A percentile compares a stretch with the other conserved stretches of the same genome.
These are phyloP conservation scores for Colletotrichum camelliae DNA, from an alignment of 2,329 filamentous ascomycete genomes.

Conservation along the genomic window DNA sequence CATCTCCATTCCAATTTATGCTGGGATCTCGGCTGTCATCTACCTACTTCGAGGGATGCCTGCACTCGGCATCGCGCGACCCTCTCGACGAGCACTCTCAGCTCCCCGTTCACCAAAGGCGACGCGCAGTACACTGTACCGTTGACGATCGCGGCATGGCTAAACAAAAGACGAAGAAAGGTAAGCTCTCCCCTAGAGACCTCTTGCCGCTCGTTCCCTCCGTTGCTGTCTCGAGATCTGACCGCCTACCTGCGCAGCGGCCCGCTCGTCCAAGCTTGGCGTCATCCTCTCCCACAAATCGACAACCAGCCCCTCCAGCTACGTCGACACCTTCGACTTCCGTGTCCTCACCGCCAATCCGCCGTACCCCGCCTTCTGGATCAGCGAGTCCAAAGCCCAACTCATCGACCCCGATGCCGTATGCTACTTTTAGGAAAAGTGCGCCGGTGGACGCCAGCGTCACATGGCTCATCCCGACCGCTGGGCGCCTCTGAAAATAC, in stretches of 20 bases:
- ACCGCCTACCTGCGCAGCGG: background rate
- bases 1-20: rapidly evolving
- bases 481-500: background rate
- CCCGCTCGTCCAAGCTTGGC: background rate
- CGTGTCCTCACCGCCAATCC: background rate
- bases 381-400: background rate
- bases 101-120: background rate
- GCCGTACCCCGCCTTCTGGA: background rate
- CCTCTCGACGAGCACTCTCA: background rate
- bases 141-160: background rate
- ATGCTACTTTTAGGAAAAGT: background rate
- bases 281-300: background rate
- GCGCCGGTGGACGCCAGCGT: background rate
- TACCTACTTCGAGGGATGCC: background rate
- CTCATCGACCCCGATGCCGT: background rate
- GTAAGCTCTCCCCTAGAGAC: background rate
- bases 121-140: background rate
- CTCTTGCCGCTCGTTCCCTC: background rate
- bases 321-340: background rate
- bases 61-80: background rate
- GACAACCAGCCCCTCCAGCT: background rate
- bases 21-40: background rate
- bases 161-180: background rate
- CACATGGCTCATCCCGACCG: background rate
- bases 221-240: background rate